A percentile compares a stretch with the other conserved stretches of the same genome.
Evolutionary conservation across 345 rosid species (phyloP).

Genomic region (Eucalyptus regnans): DNA sequence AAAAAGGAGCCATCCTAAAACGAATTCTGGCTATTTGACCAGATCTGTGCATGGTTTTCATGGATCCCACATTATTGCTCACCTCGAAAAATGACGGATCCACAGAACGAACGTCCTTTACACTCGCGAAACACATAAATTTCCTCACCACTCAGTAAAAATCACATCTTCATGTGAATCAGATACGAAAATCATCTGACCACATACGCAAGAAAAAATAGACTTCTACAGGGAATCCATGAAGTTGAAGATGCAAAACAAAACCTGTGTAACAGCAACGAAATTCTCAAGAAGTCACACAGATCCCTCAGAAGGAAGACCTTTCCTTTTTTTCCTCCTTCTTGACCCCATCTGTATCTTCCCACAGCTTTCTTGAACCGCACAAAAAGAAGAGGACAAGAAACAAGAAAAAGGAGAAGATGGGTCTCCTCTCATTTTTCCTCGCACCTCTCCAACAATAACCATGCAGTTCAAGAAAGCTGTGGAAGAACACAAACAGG

Average conservation of each 20-base stretch:
- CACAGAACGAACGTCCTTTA: not conserved
- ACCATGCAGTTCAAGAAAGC: constrained; percentile 97
- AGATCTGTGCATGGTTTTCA: not conserved
- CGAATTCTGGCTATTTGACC: not conserved
- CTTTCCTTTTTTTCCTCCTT: not conserved
- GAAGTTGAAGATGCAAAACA: not conserved
- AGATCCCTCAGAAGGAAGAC: not conserved
- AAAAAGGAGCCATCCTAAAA: not conserved
- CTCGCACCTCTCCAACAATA: not conserved
- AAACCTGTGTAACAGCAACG: not conserved
- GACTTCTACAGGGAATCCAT: not conserved
- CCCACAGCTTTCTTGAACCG: constrained; percentile 99
- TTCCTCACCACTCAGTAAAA: not conserved
- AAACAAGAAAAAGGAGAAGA: not conserved
- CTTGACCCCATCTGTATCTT: constrained; percentile 59
- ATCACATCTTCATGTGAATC: not conserved
- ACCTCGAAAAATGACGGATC: not conserved
- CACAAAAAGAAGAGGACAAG: not conserved
- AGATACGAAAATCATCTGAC: not conserved
- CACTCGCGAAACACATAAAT: not conserved
- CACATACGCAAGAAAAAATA: not conserved
- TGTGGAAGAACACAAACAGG: constrained; percentile 95
- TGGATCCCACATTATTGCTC: not conserved
- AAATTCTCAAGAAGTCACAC: not conserved
- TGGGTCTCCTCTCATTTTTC: not conserved